Evolutionary conservation across 2,329 filamentous ascomycete species (phyloP).

Genomic region (Neoarthrinium moseri): DNA sequence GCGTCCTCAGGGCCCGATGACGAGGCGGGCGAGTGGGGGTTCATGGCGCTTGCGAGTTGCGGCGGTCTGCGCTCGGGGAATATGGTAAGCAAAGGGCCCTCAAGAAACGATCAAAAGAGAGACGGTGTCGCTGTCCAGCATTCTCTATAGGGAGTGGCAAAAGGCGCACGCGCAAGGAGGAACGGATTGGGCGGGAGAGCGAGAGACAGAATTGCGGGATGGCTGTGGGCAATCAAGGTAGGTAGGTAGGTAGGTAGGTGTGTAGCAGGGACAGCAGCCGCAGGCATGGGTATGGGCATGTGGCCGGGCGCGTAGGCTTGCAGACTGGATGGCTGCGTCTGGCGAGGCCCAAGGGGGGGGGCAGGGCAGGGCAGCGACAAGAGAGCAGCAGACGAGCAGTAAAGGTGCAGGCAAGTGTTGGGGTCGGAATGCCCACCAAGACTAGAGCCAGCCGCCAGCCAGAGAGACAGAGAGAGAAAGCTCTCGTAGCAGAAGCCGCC

Average conservation of each 20-base stretch:
- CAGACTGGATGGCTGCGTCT: constrained; percentile 15
- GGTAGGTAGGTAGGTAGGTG: constrained; percentile 6
- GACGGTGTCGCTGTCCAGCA: too few relatives aligned
- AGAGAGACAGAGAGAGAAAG: not conserved
- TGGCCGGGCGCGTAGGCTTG: constrained; percentile 7
- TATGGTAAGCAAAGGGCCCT: constrained; percentile 26
- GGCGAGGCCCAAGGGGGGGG: constrained; percentile 22
- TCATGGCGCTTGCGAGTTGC: constrained; percentile 56
- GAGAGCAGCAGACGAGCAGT: not conserved
- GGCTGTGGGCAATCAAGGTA: not conserved
- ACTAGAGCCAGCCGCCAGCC: not conserved
- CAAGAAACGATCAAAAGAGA: too few relatives aligned
- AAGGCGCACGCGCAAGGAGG: constrained; percentile 6
- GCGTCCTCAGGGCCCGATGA: constrained; percentile 78
- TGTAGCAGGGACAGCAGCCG: constrained; percentile 11
- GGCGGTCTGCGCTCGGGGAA: constrained; percentile 45
- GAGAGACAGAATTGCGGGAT: constrained; percentile 1
- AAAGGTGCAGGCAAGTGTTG: not conserved
- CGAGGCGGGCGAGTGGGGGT: constrained; percentile 71
- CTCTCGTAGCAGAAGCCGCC: not conserved
- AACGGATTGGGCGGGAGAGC: not conserved
- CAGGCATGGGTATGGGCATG: constrained; percentile 14
- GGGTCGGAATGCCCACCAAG: constrained; percentile 1
- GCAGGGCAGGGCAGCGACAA: constrained; percentile 11
- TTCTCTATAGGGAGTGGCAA: not conserved